Evolutionary conservation across 2,329 filamentous ascomycete species (phyloP).

Genomic region (Kalmusia sp.): DNA sequence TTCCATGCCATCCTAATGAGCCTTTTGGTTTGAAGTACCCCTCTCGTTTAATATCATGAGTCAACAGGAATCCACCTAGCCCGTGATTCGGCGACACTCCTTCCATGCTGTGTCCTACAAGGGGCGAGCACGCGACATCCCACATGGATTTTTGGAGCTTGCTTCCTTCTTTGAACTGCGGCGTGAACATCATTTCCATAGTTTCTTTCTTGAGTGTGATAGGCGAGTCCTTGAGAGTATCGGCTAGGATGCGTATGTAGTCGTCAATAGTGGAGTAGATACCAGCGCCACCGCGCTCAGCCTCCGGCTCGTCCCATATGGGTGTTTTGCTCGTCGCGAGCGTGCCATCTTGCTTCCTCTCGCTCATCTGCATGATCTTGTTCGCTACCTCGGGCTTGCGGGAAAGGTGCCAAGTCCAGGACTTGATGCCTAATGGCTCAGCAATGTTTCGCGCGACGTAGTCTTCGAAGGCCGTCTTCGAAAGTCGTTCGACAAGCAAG

Average conservation of each 20-base stretch:
- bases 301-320: conserved; percentile 16
- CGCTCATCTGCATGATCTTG: conserved; percentile 27
- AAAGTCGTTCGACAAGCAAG: conserved; percentile 50
- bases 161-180: conserved; percentile 30
- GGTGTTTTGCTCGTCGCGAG: conserved; percentile 20
- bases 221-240: conserved; percentile 25
- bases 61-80: conserved; percentile 24
- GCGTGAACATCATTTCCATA: conserved; percentile 28
- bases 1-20: conserved; percentile 30
- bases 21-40: conserved; percentile 27
- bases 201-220: conserved; percentile 23
- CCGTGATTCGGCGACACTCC: conserved; percentile 17
- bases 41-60: conserved; percentile 23
- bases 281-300: conserved; percentile 30
- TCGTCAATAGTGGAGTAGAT: conserved; percentile 27
- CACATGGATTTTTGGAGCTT: conserved; percentile 2
- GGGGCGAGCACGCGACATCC: not conserved
- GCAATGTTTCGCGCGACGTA: conserved; percentile 53
- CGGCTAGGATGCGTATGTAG: conserved; percentile 30
- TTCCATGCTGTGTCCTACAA: not conserved
- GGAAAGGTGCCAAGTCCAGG: conserved; percentile 29
- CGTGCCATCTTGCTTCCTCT: conserved; percentile 22
- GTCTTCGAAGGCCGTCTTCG: conserved; percentile 48
- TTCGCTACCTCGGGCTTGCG: conserved; percentile 21
- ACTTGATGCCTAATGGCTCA: conserved; percentile 48